phyloP scores from a whole-genome alignment of 2,329 filamentous ascomycete species.

The Claviceps spartinae region DNA sequence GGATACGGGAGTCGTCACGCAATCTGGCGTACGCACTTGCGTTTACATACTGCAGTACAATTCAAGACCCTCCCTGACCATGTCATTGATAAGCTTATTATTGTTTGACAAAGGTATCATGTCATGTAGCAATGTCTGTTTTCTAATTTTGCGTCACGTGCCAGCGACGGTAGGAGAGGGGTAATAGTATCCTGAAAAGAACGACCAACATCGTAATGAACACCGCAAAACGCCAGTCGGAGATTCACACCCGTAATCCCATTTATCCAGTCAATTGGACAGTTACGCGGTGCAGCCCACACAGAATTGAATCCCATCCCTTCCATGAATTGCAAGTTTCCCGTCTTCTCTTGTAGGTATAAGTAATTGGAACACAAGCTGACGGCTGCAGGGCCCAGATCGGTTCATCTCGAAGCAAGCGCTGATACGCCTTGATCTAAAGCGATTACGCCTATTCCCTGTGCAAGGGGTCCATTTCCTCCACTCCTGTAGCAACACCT shows the following conservation, averaged over 20 bases:
- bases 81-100: not conserved
- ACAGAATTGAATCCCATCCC: not conserved
- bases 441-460: constrained; percentile 11
- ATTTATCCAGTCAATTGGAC: not conserved
- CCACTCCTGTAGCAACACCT: constrained; percentile 45
- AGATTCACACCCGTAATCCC: not conserved
- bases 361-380: not conserved
- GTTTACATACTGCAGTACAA: not conserved
- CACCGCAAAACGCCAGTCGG: constrained; percentile 5
- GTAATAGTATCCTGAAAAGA: constrained; percentile 12
- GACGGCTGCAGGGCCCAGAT: not conserved
- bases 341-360: not conserved
- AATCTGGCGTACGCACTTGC: too few species aligned
- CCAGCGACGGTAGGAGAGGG: constrained; percentile 15
- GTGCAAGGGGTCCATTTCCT: constrained; percentile 54
- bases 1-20: too few species aligned
- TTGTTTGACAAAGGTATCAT: constrained; percentile 18
- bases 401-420: too few species aligned
- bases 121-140: constrained; percentile 21
- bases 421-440: not conserved
- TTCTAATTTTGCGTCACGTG: constrained; percentile 13
- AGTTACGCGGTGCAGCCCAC: not conserved
- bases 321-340: not conserved
- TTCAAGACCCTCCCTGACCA: not conserved
- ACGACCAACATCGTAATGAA: constrained; percentile 14